Base-by-base conservation (phyloP, 495 filamentous ascomycete species). In the Elasticomyces elasticus region DNA sequence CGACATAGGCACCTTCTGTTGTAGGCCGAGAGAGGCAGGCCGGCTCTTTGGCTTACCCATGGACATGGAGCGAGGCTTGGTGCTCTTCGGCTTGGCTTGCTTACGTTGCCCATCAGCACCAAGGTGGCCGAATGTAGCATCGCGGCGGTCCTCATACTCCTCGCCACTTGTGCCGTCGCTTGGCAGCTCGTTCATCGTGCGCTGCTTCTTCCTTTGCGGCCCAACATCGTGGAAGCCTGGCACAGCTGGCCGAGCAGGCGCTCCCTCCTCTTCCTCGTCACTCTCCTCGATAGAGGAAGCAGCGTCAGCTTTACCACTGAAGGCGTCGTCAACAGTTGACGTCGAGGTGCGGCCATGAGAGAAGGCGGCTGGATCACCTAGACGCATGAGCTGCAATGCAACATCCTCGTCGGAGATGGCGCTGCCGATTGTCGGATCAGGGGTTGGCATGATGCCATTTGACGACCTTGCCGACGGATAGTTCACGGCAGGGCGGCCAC, bases 351-450 rank as follows among this genome's bases (percentile, higher is more conserved):
- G 86, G 41, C 86, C 87, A 60, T 89, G 83, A 13, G 89, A 91
- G 59, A 89, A 82, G 62, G 91, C 89, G 27, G 89, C 88, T 59
- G 87, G 82, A 64, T 94, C 87, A n/a, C 91, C 89, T 49, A 98
- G 76, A 55, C 88, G 84, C 79, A 98, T 96, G 59, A 98, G 76
- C 67, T 96, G 90, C 65, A 95, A 80, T 45, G 92, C 92, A 61
- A 95, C 92, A 70, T 98, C 94, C 66, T 98, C 92, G 66, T 98
- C 92, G 2, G 91, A 97, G 64, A 96, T 89, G 62, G 84, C 91
- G 71, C 89, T 96, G 42, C 69, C 69, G 31, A 86, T 85, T 13
- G 94, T 97, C 11, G 90, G 89, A 56, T 95, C 91, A 4, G 92
- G 94, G 2, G 94, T 97, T 7, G 89, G 89, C 53, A 95, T 73